Conservation (phyloP, 345 rosid genomes). For the Populus ilicifolia region DNA sequence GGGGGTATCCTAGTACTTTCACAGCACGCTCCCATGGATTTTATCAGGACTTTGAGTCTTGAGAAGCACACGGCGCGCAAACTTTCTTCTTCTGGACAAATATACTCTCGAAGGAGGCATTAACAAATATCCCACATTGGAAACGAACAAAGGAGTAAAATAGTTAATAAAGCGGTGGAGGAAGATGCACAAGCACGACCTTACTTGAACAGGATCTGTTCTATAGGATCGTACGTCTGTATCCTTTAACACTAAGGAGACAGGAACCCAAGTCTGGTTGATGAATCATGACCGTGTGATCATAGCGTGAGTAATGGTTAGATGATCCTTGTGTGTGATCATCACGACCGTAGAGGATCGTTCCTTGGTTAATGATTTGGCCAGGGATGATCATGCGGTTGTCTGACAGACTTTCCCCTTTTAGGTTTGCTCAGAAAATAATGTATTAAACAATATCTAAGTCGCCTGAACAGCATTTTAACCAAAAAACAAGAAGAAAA, state of each 20-base stretch:
- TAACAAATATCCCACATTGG: not conserved
- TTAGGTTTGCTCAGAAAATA: no score
- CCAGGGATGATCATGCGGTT: conserved; percentile 3
- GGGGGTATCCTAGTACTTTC: no score
- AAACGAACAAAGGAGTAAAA: accelerated
- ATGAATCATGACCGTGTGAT: not conserved
- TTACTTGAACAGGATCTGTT: conserved; percentile 28
- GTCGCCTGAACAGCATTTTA: no score
- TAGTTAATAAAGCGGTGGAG: accelerated
- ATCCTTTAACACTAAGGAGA: conserved; percentile 1
- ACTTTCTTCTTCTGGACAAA: no score
- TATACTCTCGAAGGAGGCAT: no score
- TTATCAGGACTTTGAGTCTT: no score
- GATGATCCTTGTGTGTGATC: accelerated
- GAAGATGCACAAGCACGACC: accelerated
- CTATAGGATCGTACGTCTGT: conserved; percentile 20
- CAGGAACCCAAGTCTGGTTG: not conserved
- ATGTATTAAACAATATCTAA: no score
- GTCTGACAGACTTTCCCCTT: conserved; percentile 2
- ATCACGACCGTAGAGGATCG: not conserved
- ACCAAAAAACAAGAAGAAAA: no score
- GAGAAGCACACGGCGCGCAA: no score
- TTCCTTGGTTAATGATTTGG: not conserved
- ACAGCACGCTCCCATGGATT: no score
- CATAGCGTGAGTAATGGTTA: not conserved